These are phyloP conservation scores for Arthrobotrys musiformis DNA, from an alignment of 2,329 filamentous ascomycete genomes.

Conservation along the genomic window DNA sequence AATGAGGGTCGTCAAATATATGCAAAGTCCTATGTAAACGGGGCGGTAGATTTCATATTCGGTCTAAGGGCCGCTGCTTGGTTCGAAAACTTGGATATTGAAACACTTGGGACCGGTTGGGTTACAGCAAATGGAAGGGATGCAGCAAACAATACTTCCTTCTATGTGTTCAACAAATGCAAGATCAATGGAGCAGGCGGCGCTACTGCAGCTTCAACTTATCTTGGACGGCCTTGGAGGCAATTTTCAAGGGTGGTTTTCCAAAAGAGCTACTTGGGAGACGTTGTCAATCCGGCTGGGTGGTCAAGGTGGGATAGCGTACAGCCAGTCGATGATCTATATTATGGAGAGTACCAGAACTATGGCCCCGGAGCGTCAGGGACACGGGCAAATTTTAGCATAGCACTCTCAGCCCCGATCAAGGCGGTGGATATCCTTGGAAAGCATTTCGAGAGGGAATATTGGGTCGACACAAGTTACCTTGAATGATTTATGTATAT, in stretches of 20 bases:
- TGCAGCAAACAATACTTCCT: slow-evolving; percentile 63
- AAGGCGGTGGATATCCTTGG: slow-evolving; percentile 29
- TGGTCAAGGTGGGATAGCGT: slow-evolving; percentile 70
- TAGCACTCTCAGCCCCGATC: not conserved
- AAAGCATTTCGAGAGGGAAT: slow-evolving; percentile 34
- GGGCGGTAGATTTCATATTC: slow-evolving; percentile 72
- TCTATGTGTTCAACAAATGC: slow-evolving; percentile 70
- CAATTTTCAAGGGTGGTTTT: slow-evolving; percentile 65
- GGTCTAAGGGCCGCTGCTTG: slow-evolving; percentile 67
- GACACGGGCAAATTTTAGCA: slow-evolving; percentile 62
- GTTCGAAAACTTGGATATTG: slow-evolving; percentile 67
- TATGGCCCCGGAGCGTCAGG: slow-evolving; percentile 69
- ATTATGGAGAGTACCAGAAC: slow-evolving; percentile 72
- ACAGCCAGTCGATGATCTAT: slow-evolving; percentile 66
- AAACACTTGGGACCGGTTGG: slow-evolving; percentile 66
- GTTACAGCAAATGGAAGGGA: slow-evolving; percentile 66
- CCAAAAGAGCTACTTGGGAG: slow-evolving; percentile 67
- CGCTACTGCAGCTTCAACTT: slow-evolving; percentile 63
- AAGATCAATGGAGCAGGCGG: slow-evolving; percentile 64
- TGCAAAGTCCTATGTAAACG: slow-evolving; percentile 69
- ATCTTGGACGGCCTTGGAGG: slow-evolving; percentile 68
- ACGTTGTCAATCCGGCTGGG: slow-evolving; percentile 71
- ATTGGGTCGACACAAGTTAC: slow-evolving; percentile 38
- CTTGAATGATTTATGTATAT: not conserved
- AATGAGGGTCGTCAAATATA: slow-evolving; percentile 69